Conservation (phyloP, 352 stramenopile species). For the Phytophthora multivora region DNA sequence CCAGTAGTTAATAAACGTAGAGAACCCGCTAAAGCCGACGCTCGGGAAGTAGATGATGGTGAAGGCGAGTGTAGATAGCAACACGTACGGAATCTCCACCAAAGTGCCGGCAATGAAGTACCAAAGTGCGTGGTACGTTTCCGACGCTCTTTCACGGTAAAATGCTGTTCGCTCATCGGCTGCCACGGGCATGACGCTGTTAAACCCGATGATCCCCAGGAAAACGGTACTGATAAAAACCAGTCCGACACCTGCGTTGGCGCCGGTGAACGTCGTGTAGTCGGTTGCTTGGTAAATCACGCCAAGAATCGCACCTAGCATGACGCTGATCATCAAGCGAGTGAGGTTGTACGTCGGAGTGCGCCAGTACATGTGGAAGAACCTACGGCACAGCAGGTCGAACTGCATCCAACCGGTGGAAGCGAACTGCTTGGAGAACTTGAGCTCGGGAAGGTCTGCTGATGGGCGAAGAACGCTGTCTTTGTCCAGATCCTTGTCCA, state of each 20-base stretch:
- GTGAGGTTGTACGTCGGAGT: conserved; percentile 83
- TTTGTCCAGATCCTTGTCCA: conserved; percentile 50
- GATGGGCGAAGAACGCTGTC: conserved; percentile 47
- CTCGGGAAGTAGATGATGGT: conserved; percentile 48
- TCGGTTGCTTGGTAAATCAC: conserved; percentile 71
- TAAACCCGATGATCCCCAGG: conserved; percentile 77
- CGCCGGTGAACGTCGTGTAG: conserved; percentile 50
- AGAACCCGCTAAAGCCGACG: conserved; percentile 45
- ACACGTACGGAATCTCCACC: conserved; percentile 74
- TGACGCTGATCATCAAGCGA: conserved; percentile 66
- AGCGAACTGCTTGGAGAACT: conserved; percentile 46
- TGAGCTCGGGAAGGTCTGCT: conserved; percentile 37
- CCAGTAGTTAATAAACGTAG: conserved; percentile 49
- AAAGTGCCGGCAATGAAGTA: conserved; percentile 85
- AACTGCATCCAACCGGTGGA: conserved; percentile 32
- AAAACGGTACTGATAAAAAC: conserved; percentile 89
- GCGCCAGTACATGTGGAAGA: conserved; percentile 85
- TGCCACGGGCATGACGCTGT: conserved; percentile 80
- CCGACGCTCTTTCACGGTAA: conserved; percentile 90
- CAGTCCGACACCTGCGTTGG: conserved; percentile 61
- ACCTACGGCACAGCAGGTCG: conserved; percentile 53
- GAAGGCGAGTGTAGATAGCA: conserved; percentile 44
- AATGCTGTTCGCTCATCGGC: conserved; percentile 84
- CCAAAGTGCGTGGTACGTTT: conserved; percentile 89
- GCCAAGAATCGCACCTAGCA: conserved; percentile 78